These are phyloP conservation scores for Schizosaccharomyces japonicus DNA, from an alignment of 805 yeast genomes.

Conservation along the genomic window DNA sequence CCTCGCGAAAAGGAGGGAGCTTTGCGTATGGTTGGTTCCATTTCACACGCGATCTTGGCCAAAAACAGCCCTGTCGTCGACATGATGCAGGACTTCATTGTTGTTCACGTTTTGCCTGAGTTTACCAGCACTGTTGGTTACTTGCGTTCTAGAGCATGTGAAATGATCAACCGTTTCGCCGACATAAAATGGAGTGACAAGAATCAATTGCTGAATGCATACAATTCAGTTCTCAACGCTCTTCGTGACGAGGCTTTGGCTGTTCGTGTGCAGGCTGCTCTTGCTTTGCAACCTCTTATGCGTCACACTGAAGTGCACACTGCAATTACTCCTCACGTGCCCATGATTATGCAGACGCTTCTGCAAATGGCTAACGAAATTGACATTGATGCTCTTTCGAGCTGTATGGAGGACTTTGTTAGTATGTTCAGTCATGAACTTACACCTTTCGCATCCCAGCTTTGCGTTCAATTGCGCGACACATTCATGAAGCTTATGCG, in stretches of 20 bases:
- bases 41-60: conserved; percentile 30
- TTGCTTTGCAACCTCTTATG: conserved; percentile 63
- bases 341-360: conserved; percentile 62
- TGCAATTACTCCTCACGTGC: conserved; percentile 40
- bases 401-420: conserved; percentile 87
- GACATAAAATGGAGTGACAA: conserved; percentile 34
- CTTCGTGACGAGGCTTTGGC: conserved; percentile 36
- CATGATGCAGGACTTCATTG: conserved; percentile 49
- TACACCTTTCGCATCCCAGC: conserved; percentile 70
- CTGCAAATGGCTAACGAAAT: conserved; percentile 52
- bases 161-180: conserved; percentile 31
- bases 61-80: conserved; percentile 32
- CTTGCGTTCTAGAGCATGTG: conserved; percentile 38
- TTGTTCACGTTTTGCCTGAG: conserved; percentile 44
- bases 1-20: conserved; percentile 58
- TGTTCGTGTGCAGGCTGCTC: conserved; percentile 59
- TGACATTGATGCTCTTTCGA: conserved; percentile 68
- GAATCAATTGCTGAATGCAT: conserved; percentile 32
- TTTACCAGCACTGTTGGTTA: conserved; percentile 35
- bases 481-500: conserved; percentile 50
- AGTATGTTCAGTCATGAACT: conserved; percentile 69
- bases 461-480: conserved; percentile 22
- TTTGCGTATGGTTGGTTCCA: conserved; percentile 51
- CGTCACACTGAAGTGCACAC: conserved; percentile 40
- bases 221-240: conserved; percentile 17